Evolutionary conservation across 768 basidiomycete genomes (phyloP).

Genomic region (Pisolithus orientalis): DNA sequence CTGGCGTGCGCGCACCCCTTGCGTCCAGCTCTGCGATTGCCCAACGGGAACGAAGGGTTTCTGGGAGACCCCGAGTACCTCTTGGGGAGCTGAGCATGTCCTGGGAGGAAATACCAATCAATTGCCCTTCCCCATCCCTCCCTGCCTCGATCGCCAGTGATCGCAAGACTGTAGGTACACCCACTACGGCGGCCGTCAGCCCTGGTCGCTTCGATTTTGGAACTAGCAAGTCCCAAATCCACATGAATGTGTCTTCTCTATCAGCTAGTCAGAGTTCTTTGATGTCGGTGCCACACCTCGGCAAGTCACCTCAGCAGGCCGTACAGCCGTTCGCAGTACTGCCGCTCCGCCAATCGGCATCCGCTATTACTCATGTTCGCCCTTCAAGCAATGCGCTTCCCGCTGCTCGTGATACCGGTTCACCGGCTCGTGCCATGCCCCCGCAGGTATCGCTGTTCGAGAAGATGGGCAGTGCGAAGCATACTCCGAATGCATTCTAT

Average conservation of each 20-base stretch:
- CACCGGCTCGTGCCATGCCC: conserved; percentile 1
- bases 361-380: conserved; percentile 8
- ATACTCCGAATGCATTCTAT: conserved; percentile 62
- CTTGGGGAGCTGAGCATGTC: conserved; percentile 42
- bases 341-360: conserved; percentile 1
- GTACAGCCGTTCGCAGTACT: not conserved
- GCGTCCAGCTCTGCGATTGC: conserved; percentile 7
- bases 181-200: conserved; percentile 13
- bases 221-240: not conserved
- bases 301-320: not conserved
- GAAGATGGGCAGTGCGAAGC: conserved; percentile 42
- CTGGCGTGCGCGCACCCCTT: conserved; percentile 13
- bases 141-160: not conserved
- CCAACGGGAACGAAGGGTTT: conserved; percentile 11
- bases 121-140: conserved; percentile 3
- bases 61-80: not conserved
- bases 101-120: conserved; percentile 52
- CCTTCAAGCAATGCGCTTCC: conserved; percentile 3
- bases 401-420: not conserved
- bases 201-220: not conserved
- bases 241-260: not conserved
- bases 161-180: conserved; percentile 4
- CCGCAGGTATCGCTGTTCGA: conserved; percentile 32
- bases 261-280: not conserved
- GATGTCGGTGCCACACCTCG: not conserved